Conservation (phyloP, 139 green algal species). For the Picochlorum sp. region DNA sequence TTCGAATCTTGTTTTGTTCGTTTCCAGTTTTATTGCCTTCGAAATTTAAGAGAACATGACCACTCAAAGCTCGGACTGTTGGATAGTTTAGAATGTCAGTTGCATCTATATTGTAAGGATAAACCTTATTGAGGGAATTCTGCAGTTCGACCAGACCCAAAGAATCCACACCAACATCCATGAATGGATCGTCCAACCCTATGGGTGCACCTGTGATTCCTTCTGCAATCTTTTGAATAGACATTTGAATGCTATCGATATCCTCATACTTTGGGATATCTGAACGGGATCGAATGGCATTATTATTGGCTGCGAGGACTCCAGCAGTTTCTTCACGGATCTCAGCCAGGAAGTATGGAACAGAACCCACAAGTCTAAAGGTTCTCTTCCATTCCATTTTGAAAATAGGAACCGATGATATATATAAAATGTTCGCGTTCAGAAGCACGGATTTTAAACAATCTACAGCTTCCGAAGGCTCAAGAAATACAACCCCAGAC, state of each 20-base stretch:
- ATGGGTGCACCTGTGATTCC: conserved; percentile 21
- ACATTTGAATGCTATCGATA: neutral
- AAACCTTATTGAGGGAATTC: conserved; percentile 7
- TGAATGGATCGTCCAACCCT: conserved; percentile 21
- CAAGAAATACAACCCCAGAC: conserved; percentile 51
- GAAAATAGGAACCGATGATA: conserved; percentile 18
- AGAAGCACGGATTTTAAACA: conserved; percentile 23
- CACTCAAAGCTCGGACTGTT: conserved; percentile 1
- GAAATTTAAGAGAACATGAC: too few species aligned
- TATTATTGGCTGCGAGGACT: neutral
- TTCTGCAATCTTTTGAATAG: conserved; percentile 13
- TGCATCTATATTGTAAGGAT: conserved; percentile 14
- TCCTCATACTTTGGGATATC: too few species aligned
- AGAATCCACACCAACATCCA: conserved; percentile 30
- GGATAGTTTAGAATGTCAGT: conserved; percentile 51
- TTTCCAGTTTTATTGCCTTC: too few species aligned
- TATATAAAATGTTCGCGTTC: neutral
- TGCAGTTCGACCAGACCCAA: conserved; percentile 26
- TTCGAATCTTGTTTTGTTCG: too few species aligned
- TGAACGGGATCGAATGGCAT: neutral
- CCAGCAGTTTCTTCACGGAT: neutral
- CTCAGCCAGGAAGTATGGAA: conserved; percentile 8
- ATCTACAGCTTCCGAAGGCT: conserved; percentile 38
- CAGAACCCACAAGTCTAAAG: conserved; percentile 4
- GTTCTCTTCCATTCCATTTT: conserved; percentile 37